These are phyloP conservation scores for Citrus trifoliata DNA, from an alignment of 345 rosid species.

Conservation along the genomic window DNA sequence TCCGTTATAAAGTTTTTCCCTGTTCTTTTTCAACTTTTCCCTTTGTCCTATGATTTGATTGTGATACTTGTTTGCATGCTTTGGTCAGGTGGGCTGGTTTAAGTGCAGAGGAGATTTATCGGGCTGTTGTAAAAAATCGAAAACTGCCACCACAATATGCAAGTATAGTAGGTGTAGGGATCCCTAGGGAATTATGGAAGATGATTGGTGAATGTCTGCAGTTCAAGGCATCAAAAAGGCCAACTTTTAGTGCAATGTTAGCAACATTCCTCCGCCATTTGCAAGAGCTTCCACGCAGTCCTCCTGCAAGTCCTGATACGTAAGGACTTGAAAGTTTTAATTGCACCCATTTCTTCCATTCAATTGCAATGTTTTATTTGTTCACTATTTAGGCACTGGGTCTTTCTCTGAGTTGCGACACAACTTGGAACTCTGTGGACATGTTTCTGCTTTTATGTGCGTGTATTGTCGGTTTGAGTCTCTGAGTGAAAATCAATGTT, in stretches of 20 bases:
- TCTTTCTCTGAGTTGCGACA: constrained; percentile 5
- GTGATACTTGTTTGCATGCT: constrained; percentile 5
- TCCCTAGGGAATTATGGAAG: constrained; percentile 93
- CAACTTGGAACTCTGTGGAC: background rate
- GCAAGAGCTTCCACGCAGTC: constrained; percentile 90
- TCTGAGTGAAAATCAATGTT: constrained; percentile 1
- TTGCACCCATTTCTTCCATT: background rate
- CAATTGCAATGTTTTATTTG: background rate
- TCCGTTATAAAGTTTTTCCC: constrained; percentile 12
- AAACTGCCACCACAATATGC: constrained; percentile 95
- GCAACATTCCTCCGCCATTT: constrained; percentile 87
- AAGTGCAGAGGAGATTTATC: constrained; percentile 86
- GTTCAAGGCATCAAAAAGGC: constrained; percentile 87
- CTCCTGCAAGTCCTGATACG: constrained; percentile 91
- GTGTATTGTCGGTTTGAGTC: background rate
- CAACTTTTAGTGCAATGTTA: constrained; percentile 85
- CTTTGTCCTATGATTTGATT: constrained; percentile 3
- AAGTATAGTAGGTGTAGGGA: constrained; percentile 95
- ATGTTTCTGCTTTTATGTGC: background rate
- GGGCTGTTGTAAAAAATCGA: constrained; percentile 79
- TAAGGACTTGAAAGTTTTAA: constrained; percentile 34
- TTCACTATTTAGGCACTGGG: background rate
- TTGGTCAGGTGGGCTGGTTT: constrained; percentile 87
- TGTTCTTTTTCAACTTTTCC: background rate
- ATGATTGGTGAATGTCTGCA: constrained; percentile 99